These are phyloP conservation scores for Leucosporidium yakuticum DNA, from an alignment of 768 basidiomycete species.

Conservation along the genomic window DNA sequence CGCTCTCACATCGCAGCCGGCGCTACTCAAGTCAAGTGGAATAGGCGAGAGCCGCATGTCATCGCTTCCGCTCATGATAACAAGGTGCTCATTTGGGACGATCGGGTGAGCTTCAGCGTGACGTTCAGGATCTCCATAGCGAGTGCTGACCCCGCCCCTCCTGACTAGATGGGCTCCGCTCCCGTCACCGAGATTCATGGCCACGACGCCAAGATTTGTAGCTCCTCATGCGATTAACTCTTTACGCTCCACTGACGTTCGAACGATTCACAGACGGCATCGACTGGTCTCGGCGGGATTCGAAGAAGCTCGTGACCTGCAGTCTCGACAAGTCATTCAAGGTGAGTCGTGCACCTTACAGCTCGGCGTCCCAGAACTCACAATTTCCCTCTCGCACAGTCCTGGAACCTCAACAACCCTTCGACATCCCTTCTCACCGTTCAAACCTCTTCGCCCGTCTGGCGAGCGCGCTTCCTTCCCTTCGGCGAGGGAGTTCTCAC, in stretches of 20 bases:
- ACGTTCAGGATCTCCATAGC: fast-evolving
- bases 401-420: conserved; percentile 37
- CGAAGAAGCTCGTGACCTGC: conserved; percentile 84
- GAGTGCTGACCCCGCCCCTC: too few relatives aligned
- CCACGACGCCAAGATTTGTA: conserved; percentile 28
- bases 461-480: conserved; percentile 85
- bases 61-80: conserved; percentile 85
- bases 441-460: conserved; percentile 78
- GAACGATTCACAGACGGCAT: conserved; percentile 57
- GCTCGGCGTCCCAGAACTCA: conserved; percentile 7
- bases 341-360: background rate
- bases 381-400: conserved; percentile 33
- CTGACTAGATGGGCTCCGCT: conserved; percentile 17
- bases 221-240: background rate
- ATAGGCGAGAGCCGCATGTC: conserved; percentile 73
- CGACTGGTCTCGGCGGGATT: conserved; percentile 76
- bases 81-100: conserved; percentile 88
- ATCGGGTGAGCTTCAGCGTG: conserved; percentile 56
- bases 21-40: conserved; percentile 98
- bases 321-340: conserved; percentile 69
- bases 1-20: conserved; percentile 50
- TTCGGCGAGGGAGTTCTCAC: conserved; percentile 85
- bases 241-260: conserved; percentile 60
- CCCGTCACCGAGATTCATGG: conserved; percentile 24
- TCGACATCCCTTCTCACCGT: conserved; percentile 43